phyloP scores from a whole-genome alignment of 164 flowering plant genomes.

The Umbilicus rupestris region DNA sequence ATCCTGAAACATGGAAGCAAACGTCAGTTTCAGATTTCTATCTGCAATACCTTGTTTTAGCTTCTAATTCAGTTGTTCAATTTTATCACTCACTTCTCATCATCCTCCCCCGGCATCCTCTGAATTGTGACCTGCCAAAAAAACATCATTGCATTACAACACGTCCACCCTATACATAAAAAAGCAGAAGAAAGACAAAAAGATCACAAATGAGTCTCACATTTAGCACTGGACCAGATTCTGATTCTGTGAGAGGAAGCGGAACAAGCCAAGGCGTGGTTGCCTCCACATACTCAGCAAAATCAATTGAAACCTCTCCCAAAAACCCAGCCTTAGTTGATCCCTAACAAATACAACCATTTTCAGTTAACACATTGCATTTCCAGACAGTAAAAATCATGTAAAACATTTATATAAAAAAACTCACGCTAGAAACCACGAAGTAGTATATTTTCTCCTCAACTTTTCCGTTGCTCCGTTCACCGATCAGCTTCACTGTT shows the following conservation, averaged over 20 bases:
- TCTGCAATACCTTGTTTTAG: neutral
- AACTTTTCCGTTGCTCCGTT: constrained; percentile 23
- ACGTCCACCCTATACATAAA: neutral
- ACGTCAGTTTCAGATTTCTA: neutral
- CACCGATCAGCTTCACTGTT: constrained; percentile 24
- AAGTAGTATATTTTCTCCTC: constrained; percentile 35
- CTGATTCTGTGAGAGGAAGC: constrained; percentile 51
- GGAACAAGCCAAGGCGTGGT: constrained; percentile 42
- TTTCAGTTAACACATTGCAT: constrained; percentile 5
- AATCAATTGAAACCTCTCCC: constrained; percentile 69
- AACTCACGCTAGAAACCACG: constrained; percentile 27
- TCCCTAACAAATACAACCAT: constrained; percentile 36
- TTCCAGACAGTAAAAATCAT: neutral
- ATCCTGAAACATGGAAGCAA: neutral
- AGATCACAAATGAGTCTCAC: constrained; percentile 20
- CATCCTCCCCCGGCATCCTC: constrained; percentile 18
- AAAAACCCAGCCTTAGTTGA: constrained; percentile 58
- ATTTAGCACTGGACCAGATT: constrained; percentile 58
- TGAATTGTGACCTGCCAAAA: constrained; percentile 30
- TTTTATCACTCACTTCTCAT: constrained; percentile 20
- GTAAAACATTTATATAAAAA: neutral
- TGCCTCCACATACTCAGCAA: constrained; percentile 64
- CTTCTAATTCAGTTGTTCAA: neutral
- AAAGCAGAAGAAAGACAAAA: neutral
- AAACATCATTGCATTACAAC: neutral